Evolutionary conservation across 2,329 filamentous ascomycete genomes (phyloP).

Genomic region (Madurella mycetomatis): DNA sequence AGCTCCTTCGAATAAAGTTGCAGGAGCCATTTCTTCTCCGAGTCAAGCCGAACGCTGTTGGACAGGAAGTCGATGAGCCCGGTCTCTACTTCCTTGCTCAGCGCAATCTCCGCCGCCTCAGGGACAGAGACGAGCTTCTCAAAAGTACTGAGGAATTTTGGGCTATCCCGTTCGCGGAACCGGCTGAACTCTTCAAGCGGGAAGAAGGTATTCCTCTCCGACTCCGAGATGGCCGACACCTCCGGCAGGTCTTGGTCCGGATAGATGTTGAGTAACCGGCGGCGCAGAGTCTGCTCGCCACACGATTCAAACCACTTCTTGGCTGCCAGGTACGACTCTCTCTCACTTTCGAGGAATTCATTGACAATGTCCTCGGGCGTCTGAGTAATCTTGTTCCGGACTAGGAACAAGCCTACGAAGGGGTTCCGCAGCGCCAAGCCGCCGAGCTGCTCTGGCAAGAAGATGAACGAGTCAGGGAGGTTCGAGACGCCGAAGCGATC

Average conservation of each 20-base stretch:
- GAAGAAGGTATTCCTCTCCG: conserved; percentile 28
- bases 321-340: conserved; percentile 18
- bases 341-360: conserved; percentile 26
- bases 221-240: conserved; percentile 7
- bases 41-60: conserved; percentile 16
- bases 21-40: conserved; percentile 34
- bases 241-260: conserved; percentile 10
- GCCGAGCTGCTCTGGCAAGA: conserved; percentile 42
- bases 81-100: conserved; percentile 26
- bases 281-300: conserved; percentile 12
- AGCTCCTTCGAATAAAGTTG: conserved; percentile 31
- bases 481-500: conserved; percentile 34
- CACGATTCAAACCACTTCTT: conserved; percentile 27
- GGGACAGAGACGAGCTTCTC: conserved; percentile 27
- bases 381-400: conserved; percentile 28
- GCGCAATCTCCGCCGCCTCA: conserved; percentile 18
- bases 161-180: conserved; percentile 29
- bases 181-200: conserved; percentile 34
- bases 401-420: conserved; percentile 38
- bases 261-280: conserved; percentile 14
- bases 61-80: conserved; percentile 19
- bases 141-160: conserved; percentile 23
- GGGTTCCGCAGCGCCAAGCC: conserved; percentile 45
- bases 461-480: conserved; percentile 44
- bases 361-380: conserved; percentile 26